A percentile compares a stretch with the other conserved stretches of the same genome.
These are phyloP conservation scores for Heterobasidion occidentale DNA, from an alignment of 1,284 basidiomycete species.

Conservation along the genomic window DNA sequence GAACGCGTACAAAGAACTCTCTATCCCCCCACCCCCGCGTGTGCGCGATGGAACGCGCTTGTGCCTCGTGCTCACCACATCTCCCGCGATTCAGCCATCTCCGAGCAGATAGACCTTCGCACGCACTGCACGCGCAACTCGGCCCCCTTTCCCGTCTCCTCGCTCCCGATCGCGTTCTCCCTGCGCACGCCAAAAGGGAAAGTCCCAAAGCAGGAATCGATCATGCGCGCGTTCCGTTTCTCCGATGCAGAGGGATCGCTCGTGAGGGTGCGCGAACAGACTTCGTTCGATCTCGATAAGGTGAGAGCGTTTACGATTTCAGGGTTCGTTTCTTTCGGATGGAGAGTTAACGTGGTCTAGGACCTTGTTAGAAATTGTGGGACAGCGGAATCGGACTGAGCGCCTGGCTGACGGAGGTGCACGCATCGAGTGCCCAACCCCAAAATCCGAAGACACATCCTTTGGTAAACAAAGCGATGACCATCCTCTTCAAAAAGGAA, in stretches of 20 bases:
- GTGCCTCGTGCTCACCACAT: constrained; percentile 50
- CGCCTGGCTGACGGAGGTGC: constrained; percentile 50
- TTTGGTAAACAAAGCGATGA: constrained; percentile 16
- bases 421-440: background rate
- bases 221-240: constrained; percentile 49
- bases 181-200: constrained; percentile 13
- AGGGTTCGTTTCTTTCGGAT: background rate
- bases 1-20: constrained; percentile 66
- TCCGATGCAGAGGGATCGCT: constrained; percentile 12
- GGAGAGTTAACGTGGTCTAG: constrained; percentile 11
- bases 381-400: constrained; percentile 81
- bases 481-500: constrained; percentile 31
- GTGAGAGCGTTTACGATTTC: constrained; percentile 28
- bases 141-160: constrained; percentile 50
- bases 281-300: constrained; percentile 86
- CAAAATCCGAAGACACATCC: background rate
- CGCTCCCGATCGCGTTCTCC: constrained; percentile 55
- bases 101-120: too few relatives aligned
- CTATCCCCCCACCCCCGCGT: constrained; percentile 51
- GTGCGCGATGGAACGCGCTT: constrained; percentile 49
- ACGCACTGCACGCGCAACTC: background rate
- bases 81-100: background rate
- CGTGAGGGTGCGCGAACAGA: constrained; percentile 66
- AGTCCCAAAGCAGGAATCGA: constrained; percentile 58
- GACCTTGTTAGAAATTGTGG: constrained; percentile 76